Evolutionary conservation across 768 basidiomycete genomes (phyloP), one percentile per base, ranked within the genome.

Genomic region (Pulveroboletus sp.): DNA sequence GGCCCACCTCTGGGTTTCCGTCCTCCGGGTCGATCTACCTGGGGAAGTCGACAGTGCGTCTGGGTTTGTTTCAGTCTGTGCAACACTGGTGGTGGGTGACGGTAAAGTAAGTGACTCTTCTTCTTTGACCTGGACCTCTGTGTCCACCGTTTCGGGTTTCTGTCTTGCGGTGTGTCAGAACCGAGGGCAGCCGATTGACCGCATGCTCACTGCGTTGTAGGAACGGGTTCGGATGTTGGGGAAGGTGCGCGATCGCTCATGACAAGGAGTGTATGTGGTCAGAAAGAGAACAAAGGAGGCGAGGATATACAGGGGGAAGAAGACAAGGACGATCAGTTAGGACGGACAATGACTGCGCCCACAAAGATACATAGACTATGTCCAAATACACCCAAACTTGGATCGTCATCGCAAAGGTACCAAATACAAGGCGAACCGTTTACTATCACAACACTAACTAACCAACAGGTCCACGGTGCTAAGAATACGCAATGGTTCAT

Each of bases 1-100:
- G 11, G 73, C 74, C 54, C 77, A 76, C 50, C 81, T 72, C 55
- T 83, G 76, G 41, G 68, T 69, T 54, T 71, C 72, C 1, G 47
- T 46, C 38, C 14, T 55, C 26, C 57, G 68, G 57, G 8, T 41
- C 21, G 51, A 39, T 47, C 51, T 70, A 60, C 37, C 28, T 6
- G 61, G 53, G 7, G 56, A 46, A 15, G 47, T 18, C 5, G 46
- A 48, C 8, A 55, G 41, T 4, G 8, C 9, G 2, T 37, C 28
- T 26, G 39, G 8, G 8, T 21, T 24, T 39, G 9, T 8, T n/a
- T 50, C 44, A 15, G 52, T 36, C 33, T 37, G 46, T 15, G 36
- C 30, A 11, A 49, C 8, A 31, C 46, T 54, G 17, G 40, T 4
- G 5, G 48, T 47, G 17, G 57, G 57, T 1, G 54, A 59, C 24